Base-by-base conservation (phyloP, 1,284 basidiomycete species). In the Polyporus tsugae region DNA sequence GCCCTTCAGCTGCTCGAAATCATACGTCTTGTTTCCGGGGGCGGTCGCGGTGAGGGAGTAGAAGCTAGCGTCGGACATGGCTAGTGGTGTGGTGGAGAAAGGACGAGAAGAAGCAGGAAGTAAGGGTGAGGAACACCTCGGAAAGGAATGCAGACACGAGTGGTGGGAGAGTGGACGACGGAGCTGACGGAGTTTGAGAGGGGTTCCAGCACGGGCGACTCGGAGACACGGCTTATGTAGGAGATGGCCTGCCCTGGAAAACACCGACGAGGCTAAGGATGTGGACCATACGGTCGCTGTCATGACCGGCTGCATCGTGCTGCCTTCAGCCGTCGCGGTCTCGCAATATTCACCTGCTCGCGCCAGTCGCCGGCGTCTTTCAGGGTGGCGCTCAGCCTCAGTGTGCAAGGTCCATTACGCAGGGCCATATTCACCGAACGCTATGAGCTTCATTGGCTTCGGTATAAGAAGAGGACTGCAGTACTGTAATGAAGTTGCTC, bases 1-100 rank as follows among this genome's bases (percentile, higher is more conserved):
- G 55, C 91, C 92, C 77, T 89, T 90, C 72, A 94, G 79, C 66
- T 92, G 82, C 5, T 86, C 83, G 74, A 94, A 93, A 70, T 89
- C 84, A 68, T 84, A 91, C 15, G 78, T 76, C 73, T 88, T 82
- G 44, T 82, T 85, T 46, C 81, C 81, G 0, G 91, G 89, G 33
- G 85, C 80, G 53, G 87, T 85, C 36, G 90, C 86, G 74, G 89
- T 90, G 75, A 93, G 83, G 52, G 85, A 83, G 78, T 93, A 87
- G 79, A 93, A 93, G 25, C 73, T 66, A 35, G 70, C 64, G 62
- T 70, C 66, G 64, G 72, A 70, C 75, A 75, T 75, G 64, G 53
- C 33, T 64, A 53, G 38, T 9, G 25, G 15, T 10, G 59, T 55
- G 17, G 60, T 60, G 52, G 62, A 66, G 65, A 67, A 38, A 1